Evolutionary conservation across 2,329 filamentous ascomycete species (phyloP).

Genomic region (Diaporthe eres): DNA sequence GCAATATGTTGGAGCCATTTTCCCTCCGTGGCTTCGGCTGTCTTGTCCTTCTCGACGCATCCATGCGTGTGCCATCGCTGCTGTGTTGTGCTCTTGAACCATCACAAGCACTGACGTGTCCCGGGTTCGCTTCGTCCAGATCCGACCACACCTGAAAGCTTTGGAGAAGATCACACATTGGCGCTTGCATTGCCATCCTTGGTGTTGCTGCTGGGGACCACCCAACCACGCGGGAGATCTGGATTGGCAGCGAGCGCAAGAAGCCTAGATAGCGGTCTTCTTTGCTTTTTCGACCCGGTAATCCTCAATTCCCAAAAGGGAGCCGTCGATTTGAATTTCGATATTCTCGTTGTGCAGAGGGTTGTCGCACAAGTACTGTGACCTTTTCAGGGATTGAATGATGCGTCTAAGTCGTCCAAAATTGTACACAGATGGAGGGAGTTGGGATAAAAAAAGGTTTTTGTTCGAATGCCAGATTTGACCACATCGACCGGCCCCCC

Average conservation of each 20-base stretch:
- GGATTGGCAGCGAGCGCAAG: too few relatives aligned
- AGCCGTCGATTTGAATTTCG: too few relatives aligned
- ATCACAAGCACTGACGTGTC: background rate
- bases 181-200: slow-evolving; percentile 9
- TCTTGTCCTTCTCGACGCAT: background rate
- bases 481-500: background rate
- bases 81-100: background rate
- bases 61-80: background rate
- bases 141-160: slow-evolving; percentile 27
- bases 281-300: background rate
- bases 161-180: slow-evolving; percentile 24
- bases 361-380: background rate
- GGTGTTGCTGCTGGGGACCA: background rate
- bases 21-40: background rate
- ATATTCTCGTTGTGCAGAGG: too few relatives aligned
- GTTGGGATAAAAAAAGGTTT: background rate
- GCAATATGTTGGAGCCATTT: background rate
- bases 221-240: too few relatives aligned
- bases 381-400: too few relatives aligned
- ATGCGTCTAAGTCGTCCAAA: background rate
- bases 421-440: background rate
- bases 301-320: background rate
- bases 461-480: background rate
- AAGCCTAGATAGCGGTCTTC: background rate
- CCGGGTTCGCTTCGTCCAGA: slow-evolving; percentile 24